Conservation (phyloP, 78 protist species). For the Dictyostelium discoideum region DNA sequence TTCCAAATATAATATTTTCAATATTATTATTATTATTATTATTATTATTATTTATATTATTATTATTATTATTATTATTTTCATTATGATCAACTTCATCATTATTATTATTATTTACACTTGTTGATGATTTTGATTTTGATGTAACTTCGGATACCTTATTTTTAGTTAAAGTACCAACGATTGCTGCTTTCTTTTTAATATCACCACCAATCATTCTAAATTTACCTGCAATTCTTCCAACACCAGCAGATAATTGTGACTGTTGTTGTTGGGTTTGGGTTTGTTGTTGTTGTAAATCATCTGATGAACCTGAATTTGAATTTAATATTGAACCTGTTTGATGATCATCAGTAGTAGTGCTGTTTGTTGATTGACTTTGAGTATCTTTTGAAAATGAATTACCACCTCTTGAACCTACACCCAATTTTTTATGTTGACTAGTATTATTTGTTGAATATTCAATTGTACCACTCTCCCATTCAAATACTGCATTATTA, state of each 20-base stretch:
- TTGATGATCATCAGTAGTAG: background rate
- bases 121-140: conserved; percentile 24
- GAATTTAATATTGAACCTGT: background rate
- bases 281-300: background rate
- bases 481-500: conserved; percentile 25
- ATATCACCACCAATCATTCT: conserved; percentile 28
- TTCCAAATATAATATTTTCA: conserved; percentile 36
- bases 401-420: background rate
- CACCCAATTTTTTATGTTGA: background rate
- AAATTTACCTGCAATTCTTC: conserved; percentile 34
- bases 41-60: background rate
- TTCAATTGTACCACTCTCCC: conserved; percentile 16
- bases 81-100: background rate
- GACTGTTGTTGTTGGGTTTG: conserved; percentile 46
- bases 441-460: background rate
- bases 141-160: background rate
- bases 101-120: background rate
- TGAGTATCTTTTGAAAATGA: background rate
- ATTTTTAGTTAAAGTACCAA: conserved; percentile 35
- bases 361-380: background rate
- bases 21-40: background rate
- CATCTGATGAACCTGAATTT: background rate
- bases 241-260: background rate
- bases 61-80: background rate
- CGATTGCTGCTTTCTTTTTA: conserved; percentile 64